A percentile compares a stretch with the other conserved stretches of the same genome.
phyloP scores from a whole-genome alignment of 2,329 filamentous ascomycete genomes.

The Pleomassaria siparia region DNA sequence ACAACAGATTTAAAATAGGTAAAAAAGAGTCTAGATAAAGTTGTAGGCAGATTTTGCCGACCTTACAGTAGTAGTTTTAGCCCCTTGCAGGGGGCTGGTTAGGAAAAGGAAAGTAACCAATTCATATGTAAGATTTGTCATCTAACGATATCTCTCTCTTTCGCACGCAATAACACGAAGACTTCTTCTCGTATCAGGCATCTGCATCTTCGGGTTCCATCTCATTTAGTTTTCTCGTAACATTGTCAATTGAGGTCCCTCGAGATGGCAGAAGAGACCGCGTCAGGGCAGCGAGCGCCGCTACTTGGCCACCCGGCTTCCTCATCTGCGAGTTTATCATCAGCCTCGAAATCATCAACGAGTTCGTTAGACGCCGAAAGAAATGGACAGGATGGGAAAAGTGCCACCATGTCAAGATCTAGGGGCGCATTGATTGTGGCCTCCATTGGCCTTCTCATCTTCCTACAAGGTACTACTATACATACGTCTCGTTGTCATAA shows the following conservation, averaged over 20 bases:
- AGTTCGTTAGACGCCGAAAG: constrained; percentile 10
- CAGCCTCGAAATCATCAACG: constrained; percentile 8
- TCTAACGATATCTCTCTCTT: constrained; percentile 7
- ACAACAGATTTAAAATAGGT: too few species aligned
- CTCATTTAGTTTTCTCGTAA: background rate
- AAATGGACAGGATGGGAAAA: constrained; percentile 18
- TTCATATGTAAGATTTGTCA: too few species aligned
- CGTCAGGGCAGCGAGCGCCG: constrained; percentile 27
- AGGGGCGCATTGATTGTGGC: constrained; percentile 49
- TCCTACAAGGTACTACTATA: constrained; percentile 56
- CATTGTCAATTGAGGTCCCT: background rate
- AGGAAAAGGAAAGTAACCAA: too few species aligned
- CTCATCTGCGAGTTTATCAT: constrained; percentile 20
- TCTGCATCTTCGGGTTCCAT: background rate
- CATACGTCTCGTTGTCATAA: too few species aligned
- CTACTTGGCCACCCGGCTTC: constrained; percentile 24
- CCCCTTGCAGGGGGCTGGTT: too few species aligned
- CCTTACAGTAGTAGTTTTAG: too few species aligned
- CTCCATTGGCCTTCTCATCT: constrained; percentile 60
- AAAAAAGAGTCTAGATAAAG: too few species aligned
- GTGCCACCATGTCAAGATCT: constrained; percentile 24
- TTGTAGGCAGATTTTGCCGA: too few species aligned
- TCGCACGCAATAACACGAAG: constrained; percentile 7
- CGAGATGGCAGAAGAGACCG: constrained; percentile 17
- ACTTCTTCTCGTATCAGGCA: constrained; percentile 4